These are phyloP conservation scores for Lentithecium fluviatile DNA, from an alignment of 495 filamentous ascomycete species.

Conservation along the genomic window DNA sequence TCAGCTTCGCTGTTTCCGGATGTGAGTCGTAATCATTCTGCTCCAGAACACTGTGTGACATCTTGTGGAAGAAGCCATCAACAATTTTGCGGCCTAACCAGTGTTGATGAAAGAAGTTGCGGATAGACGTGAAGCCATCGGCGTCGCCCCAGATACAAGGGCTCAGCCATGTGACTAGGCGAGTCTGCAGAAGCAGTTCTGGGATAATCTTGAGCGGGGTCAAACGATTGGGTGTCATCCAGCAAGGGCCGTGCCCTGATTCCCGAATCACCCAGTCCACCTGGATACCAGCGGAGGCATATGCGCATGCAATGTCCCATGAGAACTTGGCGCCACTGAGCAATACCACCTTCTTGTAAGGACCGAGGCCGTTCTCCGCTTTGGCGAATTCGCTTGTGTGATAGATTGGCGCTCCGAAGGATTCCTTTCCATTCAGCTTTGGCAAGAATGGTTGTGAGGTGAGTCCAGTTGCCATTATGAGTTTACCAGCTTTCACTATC, in stretches of 20 bases:
- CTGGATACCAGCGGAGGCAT: conserved; percentile 60
- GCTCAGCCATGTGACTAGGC: conserved; percentile 64
- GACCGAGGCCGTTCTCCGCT: conserved; percentile 39
- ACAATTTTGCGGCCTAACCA: conserved; percentile 66
- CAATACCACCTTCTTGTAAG: conserved; percentile 53
- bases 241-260: conserved; percentile 69
- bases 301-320: conserved; percentile 73
- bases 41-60: conserved; percentile 59
- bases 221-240: conserved; percentile 67
- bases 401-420: conserved; percentile 59
- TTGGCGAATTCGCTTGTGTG: conserved; percentile 60
- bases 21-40: conserved; percentile 61
- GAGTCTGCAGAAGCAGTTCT: conserved; percentile 64
- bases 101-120: conserved; percentile 64
- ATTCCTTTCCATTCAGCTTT: conserved; percentile 48
- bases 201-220: conserved; percentile 59
- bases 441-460: conserved; percentile 62
- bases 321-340: conserved; percentile 74
- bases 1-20: conserved; percentile 61
- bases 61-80: conserved; percentile 64
- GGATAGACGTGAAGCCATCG: conserved; percentile 50
- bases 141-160: conserved; percentile 61
- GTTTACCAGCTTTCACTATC: conserved; percentile 53
- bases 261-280: conserved; percentile 80
- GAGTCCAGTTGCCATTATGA: conserved; percentile 70